phyloP scores from a whole-genome alignment of 768 basidiomycete genomes.

The Phylloporus sp. region DNA sequence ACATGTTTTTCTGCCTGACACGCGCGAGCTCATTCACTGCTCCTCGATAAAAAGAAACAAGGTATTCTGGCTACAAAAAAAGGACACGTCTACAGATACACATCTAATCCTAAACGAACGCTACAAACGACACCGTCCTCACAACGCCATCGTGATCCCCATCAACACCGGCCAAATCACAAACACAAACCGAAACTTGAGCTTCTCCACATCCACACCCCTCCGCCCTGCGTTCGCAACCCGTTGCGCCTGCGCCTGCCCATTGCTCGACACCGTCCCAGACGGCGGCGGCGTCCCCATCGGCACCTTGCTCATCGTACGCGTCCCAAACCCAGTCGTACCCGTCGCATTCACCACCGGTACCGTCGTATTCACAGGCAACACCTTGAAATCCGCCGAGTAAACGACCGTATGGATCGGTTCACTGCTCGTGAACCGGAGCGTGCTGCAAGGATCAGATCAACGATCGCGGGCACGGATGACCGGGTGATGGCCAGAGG shows the following conservation, averaged over 20 bases:
- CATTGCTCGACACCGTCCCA: constrained; percentile 3
- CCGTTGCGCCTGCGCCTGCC: constrained; percentile 2
- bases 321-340: neutral
- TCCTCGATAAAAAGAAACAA: too few relatives aligned
- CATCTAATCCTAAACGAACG: neutral
- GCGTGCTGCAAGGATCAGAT: constrained; percentile 20
- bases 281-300: constrained; percentile 9
- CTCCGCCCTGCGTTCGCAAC: constrained; percentile 21
- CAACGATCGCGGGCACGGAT: too few relatives aligned
- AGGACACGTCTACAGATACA: neutral
- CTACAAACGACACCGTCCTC: neutral
- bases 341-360: neutral
- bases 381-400: constrained; percentile 50
- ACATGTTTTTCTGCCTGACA: too few relatives aligned
- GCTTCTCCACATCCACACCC: constrained; percentile 30
- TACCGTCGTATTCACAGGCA: constrained; percentile 2
- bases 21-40: too few relatives aligned
- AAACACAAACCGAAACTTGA: constrained; percentile 47
- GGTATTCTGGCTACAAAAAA: neutral
- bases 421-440: constrained; percentile 31
- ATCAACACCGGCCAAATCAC: constrained; percentile 55
- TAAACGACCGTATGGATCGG: constrained; percentile 36
- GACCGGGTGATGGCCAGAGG: neutral
- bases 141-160: constrained; percentile 54
- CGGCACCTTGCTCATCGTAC: neutral